phyloP scores from a whole-genome alignment of 352 stramenopile genomes.

The Blastocystis hominis region DNA sequence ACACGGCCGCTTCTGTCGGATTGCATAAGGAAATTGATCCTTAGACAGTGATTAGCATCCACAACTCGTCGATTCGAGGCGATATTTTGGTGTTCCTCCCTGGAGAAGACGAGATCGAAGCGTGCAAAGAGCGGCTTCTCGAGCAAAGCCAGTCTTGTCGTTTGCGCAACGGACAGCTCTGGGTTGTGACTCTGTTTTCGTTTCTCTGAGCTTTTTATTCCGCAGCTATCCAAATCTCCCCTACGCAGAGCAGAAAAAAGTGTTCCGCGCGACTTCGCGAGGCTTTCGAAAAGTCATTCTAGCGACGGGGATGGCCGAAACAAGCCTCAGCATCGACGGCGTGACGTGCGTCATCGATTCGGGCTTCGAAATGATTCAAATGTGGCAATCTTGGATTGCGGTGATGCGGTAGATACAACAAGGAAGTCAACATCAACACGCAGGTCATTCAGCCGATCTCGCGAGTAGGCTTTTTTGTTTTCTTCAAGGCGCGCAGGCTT shows the following conservation, averaged over 20 bases:
- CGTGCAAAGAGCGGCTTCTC: neutral
- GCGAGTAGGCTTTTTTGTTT: constrained; percentile 63
- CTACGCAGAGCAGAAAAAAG: constrained; percentile 92
- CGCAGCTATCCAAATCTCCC: constrained; percentile 89
- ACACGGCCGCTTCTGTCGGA: constrained; percentile 12
- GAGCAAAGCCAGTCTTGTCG: neutral
- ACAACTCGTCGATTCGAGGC: constrained; percentile 64
- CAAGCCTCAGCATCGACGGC: constrained; percentile 91
- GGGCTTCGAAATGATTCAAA: constrained; percentile 91
- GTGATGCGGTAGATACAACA: constrained; percentile 81
- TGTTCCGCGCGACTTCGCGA: constrained; percentile 91
- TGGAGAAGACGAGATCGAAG: constrained; percentile 82
- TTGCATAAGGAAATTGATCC: constrained; percentile 57
- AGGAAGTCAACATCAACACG: constrained; percentile 90
- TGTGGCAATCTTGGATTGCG: neutral
- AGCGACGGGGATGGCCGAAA: constrained; percentile 98
- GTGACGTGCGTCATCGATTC: constrained; percentile 99
- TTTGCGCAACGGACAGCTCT: neutral
- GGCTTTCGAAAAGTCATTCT: constrained; percentile 91
- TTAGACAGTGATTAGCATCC: constrained; percentile 67
- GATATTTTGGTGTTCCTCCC: constrained; percentile 89
- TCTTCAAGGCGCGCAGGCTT: constrained; percentile 66
- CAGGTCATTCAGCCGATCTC: constrained; percentile 91
- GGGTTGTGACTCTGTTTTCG: neutral
- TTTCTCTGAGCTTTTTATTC: constrained; percentile 66